phyloP scores from a whole-genome alignment of 2,329 filamentous ascomycete genomes.

The Colletotrichum cordylinicola region DNA sequence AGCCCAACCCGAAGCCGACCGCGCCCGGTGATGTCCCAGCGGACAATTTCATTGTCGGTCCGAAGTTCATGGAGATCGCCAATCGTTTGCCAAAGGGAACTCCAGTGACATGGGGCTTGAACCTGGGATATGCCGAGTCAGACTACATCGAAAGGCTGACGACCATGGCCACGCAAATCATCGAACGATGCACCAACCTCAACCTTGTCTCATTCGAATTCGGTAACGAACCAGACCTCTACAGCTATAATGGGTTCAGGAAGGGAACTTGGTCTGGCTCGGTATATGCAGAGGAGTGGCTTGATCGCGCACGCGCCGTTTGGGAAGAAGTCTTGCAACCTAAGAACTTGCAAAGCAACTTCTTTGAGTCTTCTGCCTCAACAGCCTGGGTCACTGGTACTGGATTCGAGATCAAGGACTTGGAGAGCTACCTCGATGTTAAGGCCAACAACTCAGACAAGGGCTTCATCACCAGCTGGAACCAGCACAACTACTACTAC shows the following conservation, averaged over 20 bases:
- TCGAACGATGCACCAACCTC: conserved; percentile 16
- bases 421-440: not conserved
- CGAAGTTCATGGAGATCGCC: conserved; percentile 18
- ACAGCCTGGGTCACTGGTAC: conserved; percentile 17
- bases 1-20: conserved; percentile 3
- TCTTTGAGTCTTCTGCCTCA: conserved; percentile 14
- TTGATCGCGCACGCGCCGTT: conserved; percentile 8
- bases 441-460: conserved; percentile 6
- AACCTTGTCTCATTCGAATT: conserved; percentile 19
- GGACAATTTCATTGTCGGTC: conserved; percentile 17
- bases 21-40: conserved; percentile 4
- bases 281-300: conserved; percentile 5
- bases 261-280: not conserved
- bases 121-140: conserved; percentile 9
- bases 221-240: conserved; percentile 18
- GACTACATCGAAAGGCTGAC: conserved; percentile 13
- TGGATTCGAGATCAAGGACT: conserved; percentile 14
- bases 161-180: conserved; percentile 13
- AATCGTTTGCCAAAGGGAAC: conserved; percentile 16
- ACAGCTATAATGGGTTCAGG: conserved; percentile 7
- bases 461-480: conserved; percentile 13
- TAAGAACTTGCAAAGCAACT: conserved; percentile 3
- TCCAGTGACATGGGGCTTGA: conserved; percentile 13
- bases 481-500: conserved; percentile 20
- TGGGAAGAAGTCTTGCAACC: conserved; percentile 10